Evolutionary conservation across 2,329 filamentous ascomycete genomes (phyloP).

Genomic region (Cercospora citrullina): DNA sequence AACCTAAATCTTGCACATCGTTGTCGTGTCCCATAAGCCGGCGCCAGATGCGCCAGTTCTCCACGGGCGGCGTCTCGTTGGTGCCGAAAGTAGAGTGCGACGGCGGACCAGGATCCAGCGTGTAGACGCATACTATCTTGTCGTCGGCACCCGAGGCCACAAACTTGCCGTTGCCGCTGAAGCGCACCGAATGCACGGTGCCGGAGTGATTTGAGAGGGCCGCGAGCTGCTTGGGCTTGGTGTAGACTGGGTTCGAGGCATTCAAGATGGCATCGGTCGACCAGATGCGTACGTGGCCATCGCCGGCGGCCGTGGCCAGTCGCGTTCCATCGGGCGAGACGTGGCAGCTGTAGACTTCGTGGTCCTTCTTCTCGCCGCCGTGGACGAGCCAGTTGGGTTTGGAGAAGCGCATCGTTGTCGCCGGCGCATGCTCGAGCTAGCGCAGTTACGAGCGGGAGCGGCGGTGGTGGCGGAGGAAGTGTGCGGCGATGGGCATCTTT

Average conservation of each 20-base stretch:
- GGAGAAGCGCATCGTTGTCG: slow-evolving; percentile 60
- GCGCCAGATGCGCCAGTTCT: slow-evolving; percentile 96
- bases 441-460: neutral
- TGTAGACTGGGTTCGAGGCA: slow-evolving; percentile 68
- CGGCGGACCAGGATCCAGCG: slow-evolving; percentile 77
- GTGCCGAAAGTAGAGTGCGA: slow-evolving; percentile 77
- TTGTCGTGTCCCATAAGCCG: slow-evolving; percentile 96
- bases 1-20: slow-evolving; percentile 95
- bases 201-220: slow-evolving; percentile 98
- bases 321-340: slow-evolving; percentile 91
- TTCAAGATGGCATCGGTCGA: slow-evolving; percentile 91
- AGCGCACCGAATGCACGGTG: slow-evolving; percentile 94
- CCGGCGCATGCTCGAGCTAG: slow-evolving; percentile 6
- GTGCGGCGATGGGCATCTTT: neutral
- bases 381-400: slow-evolving; percentile 96
- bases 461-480: neutral
- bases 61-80: slow-evolving; percentile 86
- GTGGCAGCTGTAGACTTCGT: slow-evolving; percentile 97
- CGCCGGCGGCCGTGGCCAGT: slow-evolving; percentile 91
- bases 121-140: slow-evolving; percentile 97
- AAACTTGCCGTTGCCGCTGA: slow-evolving; percentile 92
- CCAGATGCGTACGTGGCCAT: slow-evolving; percentile 97
- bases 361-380: slow-evolving; percentile 95
- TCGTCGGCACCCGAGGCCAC: slow-evolving; percentile 96
- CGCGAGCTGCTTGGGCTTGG: slow-evolving; percentile 85